Evolutionary conservation across 2,329 filamentous ascomycete species (phyloP), one percentile per base, ranked within the genome.

Genomic region (Paracorniculantispora psalliotae): DNA sequence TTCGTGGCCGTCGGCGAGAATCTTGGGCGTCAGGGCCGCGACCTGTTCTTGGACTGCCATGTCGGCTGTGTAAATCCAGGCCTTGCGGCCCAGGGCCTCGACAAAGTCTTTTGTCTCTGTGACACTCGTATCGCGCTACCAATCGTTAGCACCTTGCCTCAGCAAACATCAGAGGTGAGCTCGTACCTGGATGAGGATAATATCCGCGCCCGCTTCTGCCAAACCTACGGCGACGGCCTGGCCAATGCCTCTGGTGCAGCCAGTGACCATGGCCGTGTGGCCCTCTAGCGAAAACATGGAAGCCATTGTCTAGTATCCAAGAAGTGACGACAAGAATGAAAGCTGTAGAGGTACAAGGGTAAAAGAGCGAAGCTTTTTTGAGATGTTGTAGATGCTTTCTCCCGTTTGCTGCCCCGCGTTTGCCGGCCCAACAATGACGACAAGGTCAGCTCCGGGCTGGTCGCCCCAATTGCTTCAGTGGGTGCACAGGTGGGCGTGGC

Each of bases 11-110:
- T 86, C 83, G 44, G 78, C 74, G n/a, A 90, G 76, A 59, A 92
- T 72, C 21, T 75, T 74, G 25, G 86, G 82, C 1, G 85, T 75
- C 2, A 92, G 78, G 0, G 75, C 72, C n/a, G 80, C 75, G 57
- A 92, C 85, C 23, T 84, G 82, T 21, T 75, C 67, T n/a, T 77
- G 71, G 2, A 80, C 84, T 41, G 84, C 78, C 26, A 92, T 83
- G 73, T 93, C 89, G 19, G 85, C 85, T 1, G 80, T 84, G 76
- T 90, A 89, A 68, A 92, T 85, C 59, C 73, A 76, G 47, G 81
- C 85, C 69, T 83, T 86, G 64, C 88, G 85, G 61, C 86, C 87
- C 7, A 91, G 81, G 41, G 80, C 76, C 68, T 85, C 81, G 67
- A 92, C 80, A 13, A 80, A 77, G 43, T 82, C 70, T 66, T 85